These are phyloP conservation scores for Glycine latifolia DNA, from an alignment of 306 rosid species.

Conservation along the genomic window DNA sequence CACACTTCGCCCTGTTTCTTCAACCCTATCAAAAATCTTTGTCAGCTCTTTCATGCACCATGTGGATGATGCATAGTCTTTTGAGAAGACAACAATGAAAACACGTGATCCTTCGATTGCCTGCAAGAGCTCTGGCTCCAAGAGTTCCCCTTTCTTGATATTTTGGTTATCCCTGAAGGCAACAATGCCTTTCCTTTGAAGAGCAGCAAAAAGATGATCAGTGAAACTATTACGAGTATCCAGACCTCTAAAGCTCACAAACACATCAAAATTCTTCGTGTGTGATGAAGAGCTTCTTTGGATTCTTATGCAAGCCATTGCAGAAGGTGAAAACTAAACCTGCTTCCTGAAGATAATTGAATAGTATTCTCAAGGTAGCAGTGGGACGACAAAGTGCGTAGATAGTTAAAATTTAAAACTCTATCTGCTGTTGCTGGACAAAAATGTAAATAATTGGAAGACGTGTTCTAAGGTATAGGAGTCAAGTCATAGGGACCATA, in stretches of 20 bases:
- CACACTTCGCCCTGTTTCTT: background rate
- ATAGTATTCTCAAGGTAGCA: no score
- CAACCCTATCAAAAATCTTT: background rate
- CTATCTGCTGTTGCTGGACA: no score
- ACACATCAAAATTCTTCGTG: background rate
- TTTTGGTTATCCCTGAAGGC: background rate
- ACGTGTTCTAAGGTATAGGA: no score
- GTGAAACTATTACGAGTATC: background rate
- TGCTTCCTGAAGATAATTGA: no score
- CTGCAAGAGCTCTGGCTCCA: background rate
- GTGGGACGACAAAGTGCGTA: no score
- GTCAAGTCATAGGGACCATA: no score
- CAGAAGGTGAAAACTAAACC: no score
- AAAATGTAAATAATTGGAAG: no score
- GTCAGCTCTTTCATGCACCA: conserved; percentile 48
- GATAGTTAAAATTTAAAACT: no score
- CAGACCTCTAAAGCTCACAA: background rate
- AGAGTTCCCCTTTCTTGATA: background rate
- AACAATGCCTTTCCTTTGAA: background rate
- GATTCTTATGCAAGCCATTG: no score
- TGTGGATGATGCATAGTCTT: conserved; percentile 36
- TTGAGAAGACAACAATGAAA: conserved; percentile 1
- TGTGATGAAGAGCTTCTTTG: background rate
- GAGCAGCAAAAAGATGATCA: background rate
- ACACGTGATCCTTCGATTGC: background rate